phyloP scores from a whole-genome alignment of 257 asterid genomes.

The Capsicum rhomboideum region DNA sequence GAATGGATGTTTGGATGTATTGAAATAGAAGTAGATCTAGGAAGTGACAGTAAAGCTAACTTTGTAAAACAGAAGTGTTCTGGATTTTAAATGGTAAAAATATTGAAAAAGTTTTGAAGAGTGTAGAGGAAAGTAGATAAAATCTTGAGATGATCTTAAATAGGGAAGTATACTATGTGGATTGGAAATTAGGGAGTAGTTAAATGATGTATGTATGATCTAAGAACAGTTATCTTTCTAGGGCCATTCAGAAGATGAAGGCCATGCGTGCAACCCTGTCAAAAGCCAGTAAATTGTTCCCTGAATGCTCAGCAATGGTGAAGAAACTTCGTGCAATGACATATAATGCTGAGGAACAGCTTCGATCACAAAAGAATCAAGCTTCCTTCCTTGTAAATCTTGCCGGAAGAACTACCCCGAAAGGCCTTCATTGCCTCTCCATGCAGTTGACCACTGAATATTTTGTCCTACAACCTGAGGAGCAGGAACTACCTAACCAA shows the following conservation, averaged over 20 bases:
- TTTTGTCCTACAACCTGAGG: conserved; percentile 34
- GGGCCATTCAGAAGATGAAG: conserved; percentile 21
- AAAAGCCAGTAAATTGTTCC: conserved; percentile 46
- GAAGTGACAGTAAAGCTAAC: background rate
- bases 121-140: background rate
- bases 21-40: background rate
- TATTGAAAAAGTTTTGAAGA: background rate
- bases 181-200: background rate
- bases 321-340: conserved; percentile 71
- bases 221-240: background rate
- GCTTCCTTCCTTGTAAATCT: conserved; percentile 44
- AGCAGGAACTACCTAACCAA: conserved; percentile 19
- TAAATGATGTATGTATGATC: background rate
- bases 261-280: conserved; percentile 50
- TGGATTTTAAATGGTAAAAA: background rate
- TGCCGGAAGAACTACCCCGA: conserved; percentile 48
- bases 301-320: conserved; percentile 44
- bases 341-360: conserved; percentile 57
- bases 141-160: background rate
- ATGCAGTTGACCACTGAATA: conserved; percentile 44
- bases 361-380: conserved; percentile 51
- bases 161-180: background rate
- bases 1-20: background rate
- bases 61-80: background rate
- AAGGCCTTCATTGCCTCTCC: conserved; percentile 65